Base-by-base conservation (phyloP, 2,329 filamentous ascomycete genomes). In the Emergomyces orientalis region DNA sequence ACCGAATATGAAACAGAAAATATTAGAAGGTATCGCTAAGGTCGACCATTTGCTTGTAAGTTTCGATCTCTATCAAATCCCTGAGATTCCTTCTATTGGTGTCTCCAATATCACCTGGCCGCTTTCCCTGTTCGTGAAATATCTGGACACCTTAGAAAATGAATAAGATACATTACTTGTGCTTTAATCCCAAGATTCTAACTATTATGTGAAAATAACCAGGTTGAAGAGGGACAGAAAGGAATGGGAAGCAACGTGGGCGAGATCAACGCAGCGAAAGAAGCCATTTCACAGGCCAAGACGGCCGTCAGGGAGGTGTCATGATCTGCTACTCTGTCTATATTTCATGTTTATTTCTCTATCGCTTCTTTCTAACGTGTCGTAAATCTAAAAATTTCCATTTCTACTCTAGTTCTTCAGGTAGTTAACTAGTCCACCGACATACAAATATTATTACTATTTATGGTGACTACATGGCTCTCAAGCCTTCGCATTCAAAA, bases 21-120 rank as follows among this genome's bases (percentile, higher is more conserved):
- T 97, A 69, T 77, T 76, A 55, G 85, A 88, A 62, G 88, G 91
- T 1, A 79, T 92, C 49, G 80, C 83, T 63, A 90, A 87, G 72
- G 80, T 97, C 58, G 86, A 95, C 77, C 84, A 88, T 68, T 82
- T 90, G 74, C 80, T 97, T 69, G 89, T 91, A 69, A 78, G 84
- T 84, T 54, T 47, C 27, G n/a, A 11, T 59, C 27, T 22, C 34
- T 11, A 39, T 39, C 13, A 49, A 34, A 8, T 11, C 27, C 19
- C 17, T 37, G 14, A 19, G 8, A 14, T 9, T 32, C 9, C 14
- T 32, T 32, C 17, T 4, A n/a, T 49, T 51, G 25, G 47, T 47
- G 13, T 30, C 47, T 27, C 47, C 0, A 17, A 30, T 30, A 51
- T 51, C 25, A 30, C 47, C 30, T 17, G 30, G 13, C 55, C 7